Percentiles rank a stretch among this genome's conserved stretches.
Evolutionary conservation across 345 rosid genomes (phyloP).

Genomic region (Passiflora organensis): DNA sequence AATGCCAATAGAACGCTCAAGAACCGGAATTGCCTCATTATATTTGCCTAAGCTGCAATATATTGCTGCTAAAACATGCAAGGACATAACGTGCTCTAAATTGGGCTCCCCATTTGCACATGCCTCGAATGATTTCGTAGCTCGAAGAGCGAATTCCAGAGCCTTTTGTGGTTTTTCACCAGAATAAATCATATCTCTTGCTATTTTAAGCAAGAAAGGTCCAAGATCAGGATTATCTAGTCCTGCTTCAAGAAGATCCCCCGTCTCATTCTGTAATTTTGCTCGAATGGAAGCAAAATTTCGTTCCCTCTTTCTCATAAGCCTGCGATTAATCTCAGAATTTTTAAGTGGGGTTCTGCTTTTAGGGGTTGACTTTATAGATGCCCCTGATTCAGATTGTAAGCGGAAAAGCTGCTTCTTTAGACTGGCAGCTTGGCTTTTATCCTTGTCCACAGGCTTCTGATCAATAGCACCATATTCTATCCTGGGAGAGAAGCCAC

Average conservation of each 20-base stretch:
- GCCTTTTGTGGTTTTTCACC: constrained; percentile 68
- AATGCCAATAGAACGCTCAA: constrained; percentile 74
- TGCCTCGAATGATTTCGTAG: constrained; percentile 60
- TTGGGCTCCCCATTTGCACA: constrained; percentile 43
- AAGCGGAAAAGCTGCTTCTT: constrained; percentile 28
- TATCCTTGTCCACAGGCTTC: constrained; percentile 15
- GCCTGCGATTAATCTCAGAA: constrained; percentile 26
- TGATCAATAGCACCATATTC: constrained; percentile 17
- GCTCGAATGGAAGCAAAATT: constrained; percentile 21
- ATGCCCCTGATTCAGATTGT: constrained; percentile 22
- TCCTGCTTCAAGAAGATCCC: constrained; percentile 33
- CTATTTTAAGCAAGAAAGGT: constrained; percentile 59
- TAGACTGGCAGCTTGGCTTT: constrained; percentile 28
- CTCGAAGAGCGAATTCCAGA: constrained; percentile 58
- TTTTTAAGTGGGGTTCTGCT: constrained; percentile 29
- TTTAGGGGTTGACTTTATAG: constrained; percentile 35
- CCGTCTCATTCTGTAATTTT: constrained; percentile 37
- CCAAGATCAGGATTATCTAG: constrained; percentile 61
- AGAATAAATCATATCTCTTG: constrained; percentile 54
- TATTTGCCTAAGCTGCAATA: constrained; percentile 61
- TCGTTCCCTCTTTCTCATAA: constrained; percentile 43
- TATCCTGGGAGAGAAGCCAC: constrained; percentile 31
- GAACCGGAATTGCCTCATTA: constrained; percentile 69
- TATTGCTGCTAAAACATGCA: constrained; percentile 73
- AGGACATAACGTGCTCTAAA: constrained; percentile 70